Base-by-base conservation (phyloP, 345 rosid genomes). In the Laguncularia racemosa region DNA sequence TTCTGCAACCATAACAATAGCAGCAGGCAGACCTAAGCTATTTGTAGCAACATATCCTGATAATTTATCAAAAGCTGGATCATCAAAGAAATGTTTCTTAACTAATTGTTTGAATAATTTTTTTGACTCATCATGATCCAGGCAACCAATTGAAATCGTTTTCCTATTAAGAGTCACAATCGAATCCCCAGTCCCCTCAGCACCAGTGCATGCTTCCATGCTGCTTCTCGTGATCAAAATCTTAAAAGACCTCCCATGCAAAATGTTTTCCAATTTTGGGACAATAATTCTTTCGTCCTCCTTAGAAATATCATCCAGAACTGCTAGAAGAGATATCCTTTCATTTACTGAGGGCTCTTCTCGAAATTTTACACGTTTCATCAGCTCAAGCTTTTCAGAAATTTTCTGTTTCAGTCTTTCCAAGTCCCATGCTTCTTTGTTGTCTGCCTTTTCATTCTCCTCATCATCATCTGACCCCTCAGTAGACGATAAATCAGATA, bases 101-200 rank as follows among this genome's bases (percentile, higher is more conserved):
- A 28, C 63, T 6, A 45, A 15, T 53, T 15, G 44, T 7, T 19
- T n/a, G 20, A n/a, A 5, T 20, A 21, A 23, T 16, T 16, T 12
- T 44, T 21, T 20, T 20, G 50, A 16, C 20, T 61, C 64, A 3
- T 2, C 50, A 17, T 0, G 15, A 16, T 1, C 13, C 0, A 0
- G 0, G 20, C 28, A 19, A 0, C 0, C 1, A 0, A 60, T 0
- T 15, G 13, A 0, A 0, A 3, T 0, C 13, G 15, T 2, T 0
- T 4, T 20, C 0, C 9, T 33, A 48, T 17, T 0, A 0, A 11
- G 44, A 4, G 4, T 1, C 51, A 2, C 1, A 50, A 50, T 44
- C 0, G 0, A 12, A 12, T 59, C 28, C 0, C 55, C 14, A 0
- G 7, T 0, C 20, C 15, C 47, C 38, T 59, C 38, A 3, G 4